Evolutionary conservation across 139 green algal genomes (phyloP).

Genomic region (Coccomyxa sp.): DNA sequence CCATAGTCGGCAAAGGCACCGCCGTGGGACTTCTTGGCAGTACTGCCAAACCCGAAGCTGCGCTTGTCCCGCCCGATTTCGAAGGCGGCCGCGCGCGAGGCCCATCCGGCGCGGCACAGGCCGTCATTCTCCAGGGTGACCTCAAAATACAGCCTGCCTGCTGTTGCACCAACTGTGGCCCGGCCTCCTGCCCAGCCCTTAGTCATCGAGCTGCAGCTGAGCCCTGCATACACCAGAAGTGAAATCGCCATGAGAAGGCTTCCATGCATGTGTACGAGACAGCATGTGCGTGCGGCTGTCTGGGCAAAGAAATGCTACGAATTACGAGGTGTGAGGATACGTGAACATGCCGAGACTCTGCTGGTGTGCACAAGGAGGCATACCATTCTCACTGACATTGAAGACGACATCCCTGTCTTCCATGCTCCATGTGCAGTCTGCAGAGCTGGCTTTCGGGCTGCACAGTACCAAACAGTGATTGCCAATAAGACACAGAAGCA

Average conservation of each 20-base stretch:
- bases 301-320: too few relatives aligned
- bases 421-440: not conserved
- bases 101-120: slow-evolving; percentile 70
- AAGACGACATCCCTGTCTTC: slow-evolving; percentile 1
- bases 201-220: slow-evolving; percentile 46
- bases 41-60: slow-evolving; percentile 68
- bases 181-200: slow-evolving; percentile 60
- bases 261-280: too few relatives aligned
- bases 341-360: too few relatives aligned
- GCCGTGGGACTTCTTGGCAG: slow-evolving; percentile 63
- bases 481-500: too few relatives aligned
- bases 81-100: slow-evolving; percentile 34
- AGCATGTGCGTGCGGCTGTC: too few relatives aligned
- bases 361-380: too few relatives aligned
- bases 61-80: slow-evolving; percentile 65
- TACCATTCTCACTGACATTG: not conserved
- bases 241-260: too few relatives aligned
- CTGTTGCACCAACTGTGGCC: slow-evolving; percentile 39
- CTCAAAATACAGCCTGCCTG: slow-evolving; percentile 53
- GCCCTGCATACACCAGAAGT: slow-evolving; percentile 6
- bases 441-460: too few relatives aligned
- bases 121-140: slow-evolving; percentile 63
- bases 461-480: too few relatives aligned
- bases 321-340: too few relatives aligned
- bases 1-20: slow-evolving; percentile 70